These are phyloP conservation scores for Amanita pallidorosea DNA, from an alignment of 768 basidiomycete species.

Conservation along the genomic window DNA sequence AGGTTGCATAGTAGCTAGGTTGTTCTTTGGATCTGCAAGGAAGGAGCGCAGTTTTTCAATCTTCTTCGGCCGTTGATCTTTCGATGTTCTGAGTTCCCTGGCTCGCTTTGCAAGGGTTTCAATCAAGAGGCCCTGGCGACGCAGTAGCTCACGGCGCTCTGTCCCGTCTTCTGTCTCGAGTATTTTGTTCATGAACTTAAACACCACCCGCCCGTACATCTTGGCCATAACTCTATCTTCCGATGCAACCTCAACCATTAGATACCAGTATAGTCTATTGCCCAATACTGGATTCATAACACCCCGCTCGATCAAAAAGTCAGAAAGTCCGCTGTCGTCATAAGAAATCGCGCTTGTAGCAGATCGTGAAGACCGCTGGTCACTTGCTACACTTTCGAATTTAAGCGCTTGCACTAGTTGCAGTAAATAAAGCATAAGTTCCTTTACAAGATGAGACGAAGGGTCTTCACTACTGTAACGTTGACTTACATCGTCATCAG, in stretches of 20 bases:
- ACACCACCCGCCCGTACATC: conserved; percentile 89
- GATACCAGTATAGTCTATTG: conserved; percentile 93
- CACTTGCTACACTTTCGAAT: conserved; percentile 78
- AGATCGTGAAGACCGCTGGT: conserved; percentile 66
- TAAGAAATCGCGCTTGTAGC: conserved; percentile 70
- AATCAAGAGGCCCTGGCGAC: conserved; percentile 85
- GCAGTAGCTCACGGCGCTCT: conserved; percentile 78
- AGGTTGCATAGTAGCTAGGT: conserved; percentile 65
- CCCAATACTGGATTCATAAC: conserved; percentile 79
- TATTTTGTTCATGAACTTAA: conserved; percentile 82
- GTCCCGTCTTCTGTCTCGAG: conserved; percentile 73
- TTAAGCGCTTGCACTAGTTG: conserved; percentile 98
- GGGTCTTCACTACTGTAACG: background rate
- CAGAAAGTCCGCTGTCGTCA: conserved; percentile 87
- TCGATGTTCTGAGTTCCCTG: conserved; percentile 77
- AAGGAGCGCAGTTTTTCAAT: conserved; percentile 89
- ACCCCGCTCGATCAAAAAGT: conserved; percentile 82
- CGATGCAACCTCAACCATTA: conserved; percentile 90
- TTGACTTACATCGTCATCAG: conserved; percentile 81
- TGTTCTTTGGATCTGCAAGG: conserved; percentile 79
- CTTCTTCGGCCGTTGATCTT: conserved; percentile 93
- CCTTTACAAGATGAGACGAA: conserved; percentile 35
- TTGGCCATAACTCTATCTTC: conserved; percentile 82
- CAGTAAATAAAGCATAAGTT: conserved; percentile 82
- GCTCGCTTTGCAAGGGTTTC: conserved; percentile 80